phyloP scores from a whole-genome alignment of 163 green algal genomes.

The Chlamydomonas reinhardtii region DNA sequence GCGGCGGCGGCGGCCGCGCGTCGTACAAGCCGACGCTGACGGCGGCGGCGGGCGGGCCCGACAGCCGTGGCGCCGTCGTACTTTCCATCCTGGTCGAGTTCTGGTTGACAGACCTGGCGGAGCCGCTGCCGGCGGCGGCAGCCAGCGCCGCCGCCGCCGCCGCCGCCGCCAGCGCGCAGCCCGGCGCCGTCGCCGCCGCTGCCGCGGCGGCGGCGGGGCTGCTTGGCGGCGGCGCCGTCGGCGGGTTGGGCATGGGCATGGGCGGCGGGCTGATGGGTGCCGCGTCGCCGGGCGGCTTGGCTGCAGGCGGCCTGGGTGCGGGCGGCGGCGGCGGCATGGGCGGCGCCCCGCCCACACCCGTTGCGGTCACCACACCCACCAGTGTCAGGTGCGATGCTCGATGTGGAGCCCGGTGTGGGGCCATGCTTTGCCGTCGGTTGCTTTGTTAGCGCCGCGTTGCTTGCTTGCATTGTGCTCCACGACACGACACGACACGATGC shows the following conservation, averaged over 20 bases:
- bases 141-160: not conserved
- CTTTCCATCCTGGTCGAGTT: slow-evolving; percentile 86
- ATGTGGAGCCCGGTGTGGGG: no score
- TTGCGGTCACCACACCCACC: not conserved
- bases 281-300: not conserved
- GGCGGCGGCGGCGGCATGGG: not conserved
- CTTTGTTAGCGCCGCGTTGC: no score
- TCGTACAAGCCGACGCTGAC: slow-evolving; percentile 32
- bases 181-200: not conserved
- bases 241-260: not conserved
- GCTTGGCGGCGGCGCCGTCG: not conserved
- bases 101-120: slow-evolving; percentile 85
- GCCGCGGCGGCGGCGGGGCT: not conserved
- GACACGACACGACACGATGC: no score
- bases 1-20: not conserved
- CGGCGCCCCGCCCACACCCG: slow-evolving; percentile 1
- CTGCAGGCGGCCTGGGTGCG: no score
- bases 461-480: no score
- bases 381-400: slow-evolving; percentile 37
- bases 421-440: no score
- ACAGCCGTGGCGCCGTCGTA: slow-evolving; percentile 63
- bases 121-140: slow-evolving; percentile 68
- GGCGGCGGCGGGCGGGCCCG: slow-evolving; percentile 25
- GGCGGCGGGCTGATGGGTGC: no score
- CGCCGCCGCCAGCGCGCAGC: not conserved